Percentiles rank a stretch among this genome's conserved stretches.
phyloP scores from a whole-genome alignment of 768 basidiomycete species.

The Rhodotorula babjevae region DNA sequence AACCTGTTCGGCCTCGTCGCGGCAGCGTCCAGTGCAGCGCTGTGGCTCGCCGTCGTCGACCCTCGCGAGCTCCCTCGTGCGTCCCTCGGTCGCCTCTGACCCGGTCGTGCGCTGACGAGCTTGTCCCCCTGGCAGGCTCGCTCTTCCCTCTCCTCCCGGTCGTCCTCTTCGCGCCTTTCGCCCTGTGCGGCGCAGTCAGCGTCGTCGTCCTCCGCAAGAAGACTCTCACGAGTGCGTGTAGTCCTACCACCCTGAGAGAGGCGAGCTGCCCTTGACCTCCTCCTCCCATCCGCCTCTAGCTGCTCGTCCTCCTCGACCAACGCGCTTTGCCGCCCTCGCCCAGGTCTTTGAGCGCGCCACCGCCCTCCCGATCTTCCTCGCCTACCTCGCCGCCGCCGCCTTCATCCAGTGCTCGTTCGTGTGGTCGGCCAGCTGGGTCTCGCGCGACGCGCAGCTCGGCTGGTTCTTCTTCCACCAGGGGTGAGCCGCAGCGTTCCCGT shows the following conservation, averaged over 20 bases:
- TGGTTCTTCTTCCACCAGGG: slow-evolving; percentile 34
- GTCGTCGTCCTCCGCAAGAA: slow-evolving; percentile 35
- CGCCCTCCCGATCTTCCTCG: slow-evolving; percentile 1
- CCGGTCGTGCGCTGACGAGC: not conserved
- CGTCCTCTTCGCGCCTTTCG: slow-evolving; percentile 14
- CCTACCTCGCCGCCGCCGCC: slow-evolving; percentile 10
- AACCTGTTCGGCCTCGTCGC: slow-evolving; percentile 24
- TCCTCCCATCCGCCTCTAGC: slow-evolving; percentile 5
- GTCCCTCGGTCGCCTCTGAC: not conserved
- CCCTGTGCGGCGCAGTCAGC: slow-evolving; percentile 24
- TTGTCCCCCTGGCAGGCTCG: slow-evolving; percentile 10
- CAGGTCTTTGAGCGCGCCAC: slow-evolving; percentile 2
- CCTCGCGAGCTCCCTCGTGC: slow-evolving; percentile 17
- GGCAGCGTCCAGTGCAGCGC: not conserved
- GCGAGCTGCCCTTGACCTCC: too few relatives aligned
- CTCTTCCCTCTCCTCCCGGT: slow-evolving; percentile 29
- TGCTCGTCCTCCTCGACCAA: slow-evolving; percentile 14
- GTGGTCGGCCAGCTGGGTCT: slow-evolving; percentile 9
- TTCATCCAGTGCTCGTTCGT: slow-evolving; percentile 21
- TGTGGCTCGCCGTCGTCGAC: slow-evolving; percentile 24
- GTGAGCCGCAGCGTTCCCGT: not conserved
- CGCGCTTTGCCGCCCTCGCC: slow-evolving; percentile 14
- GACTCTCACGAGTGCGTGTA: slow-evolving; percentile 28
- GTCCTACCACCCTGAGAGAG: too few relatives aligned
- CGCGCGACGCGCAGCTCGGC: slow-evolving; percentile 9